Percentiles rank a stretch among this genome's conserved stretches.
Evolutionary conservation across 306 rosid genomes (phyloP).

Genomic region (Leucaena leucocephala): DNA sequence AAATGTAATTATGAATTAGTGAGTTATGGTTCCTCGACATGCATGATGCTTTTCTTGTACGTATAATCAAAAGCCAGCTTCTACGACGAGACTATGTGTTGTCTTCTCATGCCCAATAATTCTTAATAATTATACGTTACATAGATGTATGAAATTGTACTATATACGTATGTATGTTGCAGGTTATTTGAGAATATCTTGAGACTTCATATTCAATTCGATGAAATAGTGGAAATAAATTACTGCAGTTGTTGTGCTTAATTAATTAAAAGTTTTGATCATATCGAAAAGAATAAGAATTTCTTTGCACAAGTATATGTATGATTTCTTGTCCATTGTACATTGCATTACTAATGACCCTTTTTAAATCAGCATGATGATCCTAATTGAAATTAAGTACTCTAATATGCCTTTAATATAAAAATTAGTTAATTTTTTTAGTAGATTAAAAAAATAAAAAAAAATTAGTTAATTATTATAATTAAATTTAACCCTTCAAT

Average conservation of each 20-base stretch:
- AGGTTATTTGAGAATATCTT: not conserved
- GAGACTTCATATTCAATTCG: not conserved
- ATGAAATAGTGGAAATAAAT: not conserved
- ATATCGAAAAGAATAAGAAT: not conserved
- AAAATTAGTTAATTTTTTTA: too few species aligned
- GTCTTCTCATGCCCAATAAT: not conserved
- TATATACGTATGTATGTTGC: not conserved
- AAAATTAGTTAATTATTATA: too few species aligned
- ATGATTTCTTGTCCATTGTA: not conserved
- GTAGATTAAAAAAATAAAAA: too few species aligned
- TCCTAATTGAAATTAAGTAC: too few species aligned
- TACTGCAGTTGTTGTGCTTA: not conserved
- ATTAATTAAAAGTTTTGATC: not conserved
- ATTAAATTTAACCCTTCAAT: too few species aligned
- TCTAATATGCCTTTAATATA: too few species aligned
- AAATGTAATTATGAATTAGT: not conserved
- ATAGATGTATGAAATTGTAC: too few species aligned
- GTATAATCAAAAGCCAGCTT: slow-evolving; percentile 12
- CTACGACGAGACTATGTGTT: not conserved
- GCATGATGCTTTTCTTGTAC: slow-evolving; percentile 27
- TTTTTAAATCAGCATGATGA: too few species aligned
- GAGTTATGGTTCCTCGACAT: not conserved
- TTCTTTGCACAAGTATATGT: not conserved
- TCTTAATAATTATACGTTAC: too few species aligned
- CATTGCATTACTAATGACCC: too few species aligned